A percentile compares a stretch with the other conserved stretches of the same genome.
Conservation (phyloP, 2,329 filamentous ascomycete genomes). For the Aspergillus carbonarius region DNA sequence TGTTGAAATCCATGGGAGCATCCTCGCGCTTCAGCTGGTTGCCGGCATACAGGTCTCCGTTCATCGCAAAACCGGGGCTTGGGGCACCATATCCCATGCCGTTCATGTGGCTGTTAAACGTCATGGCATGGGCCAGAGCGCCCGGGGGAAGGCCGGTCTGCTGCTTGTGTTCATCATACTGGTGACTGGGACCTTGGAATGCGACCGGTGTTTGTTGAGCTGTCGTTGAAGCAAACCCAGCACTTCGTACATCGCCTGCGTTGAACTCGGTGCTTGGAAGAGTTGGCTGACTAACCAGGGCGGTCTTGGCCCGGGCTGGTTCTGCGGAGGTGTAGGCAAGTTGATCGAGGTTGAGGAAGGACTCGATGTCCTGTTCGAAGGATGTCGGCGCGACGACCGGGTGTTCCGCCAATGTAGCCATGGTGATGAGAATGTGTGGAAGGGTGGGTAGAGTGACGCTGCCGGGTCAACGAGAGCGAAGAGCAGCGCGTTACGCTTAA, state of each 20-base stretch:
- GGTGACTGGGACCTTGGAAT: constrained; percentile 81
- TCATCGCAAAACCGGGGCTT: constrained; percentile 48
- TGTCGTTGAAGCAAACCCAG: constrained; percentile 35
- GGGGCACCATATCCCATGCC: constrained; percentile 39
- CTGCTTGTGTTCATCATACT: constrained; percentile 93
- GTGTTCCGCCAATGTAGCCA: constrained; percentile 39
- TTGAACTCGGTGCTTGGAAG: constrained; percentile 38
- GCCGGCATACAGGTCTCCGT: constrained; percentile 62
- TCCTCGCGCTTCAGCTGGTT: constrained; percentile 37
- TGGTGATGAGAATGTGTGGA: constrained; percentile 15
- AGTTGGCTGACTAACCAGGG: constrained; percentile 38
- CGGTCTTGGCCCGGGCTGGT: constrained; percentile 36
- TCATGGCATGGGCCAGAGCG: constrained; percentile 75
- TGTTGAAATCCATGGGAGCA: constrained; percentile 66
- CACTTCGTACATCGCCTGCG: constrained; percentile 31
- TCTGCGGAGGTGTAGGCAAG: constrained; percentile 41
- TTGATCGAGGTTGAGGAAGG: constrained; percentile 49
- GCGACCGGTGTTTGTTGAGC: constrained; percentile 50
- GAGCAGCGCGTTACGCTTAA: constrained; percentile 2
- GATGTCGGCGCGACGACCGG: constrained; percentile 29
- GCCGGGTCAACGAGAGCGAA: neutral
- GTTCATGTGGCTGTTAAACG: constrained; percentile 68
- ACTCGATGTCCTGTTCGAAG: constrained; percentile 48
- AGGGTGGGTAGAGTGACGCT: neutral
- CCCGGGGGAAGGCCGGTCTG: constrained; percentile 90